phyloP scores from a whole-genome alignment of 768 basidiomycete species.

The Steccherinum ochraceum region DNA sequence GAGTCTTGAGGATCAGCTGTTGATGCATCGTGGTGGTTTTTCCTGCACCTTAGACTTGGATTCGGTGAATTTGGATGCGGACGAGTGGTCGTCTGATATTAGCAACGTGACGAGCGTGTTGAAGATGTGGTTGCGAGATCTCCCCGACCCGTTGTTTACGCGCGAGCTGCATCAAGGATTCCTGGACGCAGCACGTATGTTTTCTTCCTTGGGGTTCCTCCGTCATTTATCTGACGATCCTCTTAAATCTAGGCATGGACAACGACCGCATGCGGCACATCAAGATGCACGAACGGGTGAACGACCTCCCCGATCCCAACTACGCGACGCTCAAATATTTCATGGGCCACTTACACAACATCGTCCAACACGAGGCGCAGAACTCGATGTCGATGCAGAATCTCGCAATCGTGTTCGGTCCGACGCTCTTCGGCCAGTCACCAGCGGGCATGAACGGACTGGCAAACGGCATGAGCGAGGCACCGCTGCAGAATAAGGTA shows the following conservation, averaged over 20 bases:
- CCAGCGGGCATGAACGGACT: slow-evolving; percentile 37
- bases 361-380: slow-evolving; percentile 52
- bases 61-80: slow-evolving; percentile 75
- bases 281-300: slow-evolving; percentile 92
- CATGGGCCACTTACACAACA: slow-evolving; percentile 91
- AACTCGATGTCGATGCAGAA: slow-evolving; percentile 95
- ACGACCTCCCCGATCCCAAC: slow-evolving; percentile 97
- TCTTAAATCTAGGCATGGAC: slow-evolving; percentile 59
- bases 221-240: background rate
- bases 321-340: slow-evolving; percentile 96
- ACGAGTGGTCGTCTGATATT: slow-evolving; percentile 92
- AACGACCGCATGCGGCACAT: slow-evolving; percentile 95
- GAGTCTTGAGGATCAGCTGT: background rate
- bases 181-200: slow-evolving; percentile 90
- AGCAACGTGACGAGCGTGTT: slow-evolving; percentile 93
- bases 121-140: slow-evolving; percentile 94
- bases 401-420: slow-evolving; percentile 94
- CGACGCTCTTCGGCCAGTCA: slow-evolving; percentile 82
- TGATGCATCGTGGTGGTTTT: background rate
- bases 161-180: slow-evolving; percentile 81
- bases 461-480: slow-evolving; percentile 58
- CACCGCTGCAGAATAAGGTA: slow-evolving; percentile 69
- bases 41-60: slow-evolving; percentile 58
- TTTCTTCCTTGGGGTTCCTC: background rate
- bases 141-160: slow-evolving; percentile 92